Base-by-base conservation (phyloP, 208 protist genomes). In the Trypanosoma brucei region DNA sequence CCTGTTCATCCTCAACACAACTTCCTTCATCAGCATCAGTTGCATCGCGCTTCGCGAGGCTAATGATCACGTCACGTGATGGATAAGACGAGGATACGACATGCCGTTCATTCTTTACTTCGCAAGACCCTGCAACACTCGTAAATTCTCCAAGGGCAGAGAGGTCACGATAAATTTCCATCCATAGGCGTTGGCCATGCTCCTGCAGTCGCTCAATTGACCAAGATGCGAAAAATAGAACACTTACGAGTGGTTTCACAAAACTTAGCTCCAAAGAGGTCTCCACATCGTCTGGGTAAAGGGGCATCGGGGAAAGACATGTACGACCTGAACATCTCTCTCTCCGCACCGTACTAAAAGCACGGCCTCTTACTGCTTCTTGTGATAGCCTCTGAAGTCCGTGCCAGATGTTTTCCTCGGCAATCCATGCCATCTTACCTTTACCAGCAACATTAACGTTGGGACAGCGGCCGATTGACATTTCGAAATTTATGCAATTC, bases 321-420 rank as follows among this genome's bases (percentile, higher is more conserved):
- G 0, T 5, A 0, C 31, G 2, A 39, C 56, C 64, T 11, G 30
- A 55, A 6, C 3, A 14, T 34, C 14, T 54, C 33, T 67, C 54
- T 3, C 38, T 33, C 6, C 9, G 31, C 33, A 7, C n/a, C 30
- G 30, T 40, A 46, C 0, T 36, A 22, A 13, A 1, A 49, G 33
- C 37, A 8, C 48, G 45, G n/a, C 31, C 11, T 40, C 56, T 64
- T n/a, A 58, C 2, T 22, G 51, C 46, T 59, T 71, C 65, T 1
- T 33, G 48, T 22, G 53, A 61, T 14, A 55, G 36, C 45, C 35
- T 42, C 36, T 56, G 1, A 31, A 44, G 42, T 50, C 5, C n/a
- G n/a, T 6, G 38, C 68, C 68, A 73, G 35, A 73, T 73, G 34
- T 73, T 73, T 63, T 73, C 68, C 22, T 62, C 39, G 3, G 55